A percentile compares a stretch with the other conserved stretches of the same genome.
These are phyloP conservation scores for Cryptosporidium canis DNA, from an alignment of 169 alveolate genomes.

Conservation along the genomic window DNA sequence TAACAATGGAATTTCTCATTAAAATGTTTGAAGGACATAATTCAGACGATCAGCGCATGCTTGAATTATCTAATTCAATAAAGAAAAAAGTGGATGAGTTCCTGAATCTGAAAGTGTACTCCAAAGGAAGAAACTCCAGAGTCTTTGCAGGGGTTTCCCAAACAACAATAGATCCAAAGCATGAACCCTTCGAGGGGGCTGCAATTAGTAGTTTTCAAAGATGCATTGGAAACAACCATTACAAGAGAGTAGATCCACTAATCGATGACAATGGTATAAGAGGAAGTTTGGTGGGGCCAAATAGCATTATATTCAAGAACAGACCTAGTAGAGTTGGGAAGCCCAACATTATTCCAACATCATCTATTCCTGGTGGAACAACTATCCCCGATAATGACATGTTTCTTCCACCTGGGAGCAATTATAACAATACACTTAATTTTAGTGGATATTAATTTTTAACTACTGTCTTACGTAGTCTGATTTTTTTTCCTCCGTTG, in stretches of 20 bases:
- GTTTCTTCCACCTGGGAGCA: slow-evolving; percentile 52
- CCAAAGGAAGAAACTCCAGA: not conserved
- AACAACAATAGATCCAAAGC: not conserved
- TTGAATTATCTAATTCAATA: not conserved
- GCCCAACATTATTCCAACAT: slow-evolving; percentile 25
- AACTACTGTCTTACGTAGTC: not conserved
- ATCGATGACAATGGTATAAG: slow-evolving; percentile 38
- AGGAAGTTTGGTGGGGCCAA: slow-evolving; percentile 64
- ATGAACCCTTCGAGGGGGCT: not conserved
- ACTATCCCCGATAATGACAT: slow-evolving; percentile 37
- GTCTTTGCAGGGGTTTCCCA: not conserved
- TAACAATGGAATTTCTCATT: not conserved
- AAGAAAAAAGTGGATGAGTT: not conserved
- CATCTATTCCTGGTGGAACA: slow-evolving; percentile 47
- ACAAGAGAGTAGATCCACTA: slow-evolving; percentile 29
- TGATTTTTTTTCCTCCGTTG: not conserved
- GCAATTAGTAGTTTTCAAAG: not conserved
- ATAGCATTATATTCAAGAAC: slow-evolving; percentile 27
- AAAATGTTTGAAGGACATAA: not conserved
- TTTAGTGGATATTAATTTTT: not conserved
- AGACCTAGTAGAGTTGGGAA: not conserved
- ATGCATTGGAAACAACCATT: not conserved
- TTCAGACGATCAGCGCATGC: not conserved
- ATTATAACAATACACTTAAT: not conserved
- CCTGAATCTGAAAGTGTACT: not conserved